phyloP scores from a whole-genome alignment of 306 rosid species.

The Lathyrus sativus region DNA sequence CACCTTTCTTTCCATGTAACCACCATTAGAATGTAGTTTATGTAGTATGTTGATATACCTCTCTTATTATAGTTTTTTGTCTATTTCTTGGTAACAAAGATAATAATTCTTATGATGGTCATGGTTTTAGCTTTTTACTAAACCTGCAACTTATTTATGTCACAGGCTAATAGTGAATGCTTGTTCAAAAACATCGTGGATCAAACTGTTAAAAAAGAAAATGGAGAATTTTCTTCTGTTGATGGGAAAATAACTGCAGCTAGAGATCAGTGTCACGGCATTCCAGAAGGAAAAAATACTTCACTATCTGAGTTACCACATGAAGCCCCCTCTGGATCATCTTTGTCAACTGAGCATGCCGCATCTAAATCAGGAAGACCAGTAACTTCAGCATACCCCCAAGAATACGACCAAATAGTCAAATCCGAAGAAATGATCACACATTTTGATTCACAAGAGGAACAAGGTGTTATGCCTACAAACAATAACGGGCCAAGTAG shows the following conservation, averaged over 20 bases:
- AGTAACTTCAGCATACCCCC: not conserved
- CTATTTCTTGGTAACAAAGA: conserved; percentile 20
- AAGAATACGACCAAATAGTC: not conserved
- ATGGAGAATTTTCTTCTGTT: conserved; percentile 34
- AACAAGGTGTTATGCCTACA: conserved; percentile 39
- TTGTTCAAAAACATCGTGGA: conserved; percentile 37
- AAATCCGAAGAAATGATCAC: conserved; percentile 23
- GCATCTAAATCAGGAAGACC: conserved; percentile 29
- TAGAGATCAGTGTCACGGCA: conserved; percentile 37
- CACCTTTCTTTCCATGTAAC: conserved; percentile 21
- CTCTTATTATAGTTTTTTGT: conserved; percentile 2
- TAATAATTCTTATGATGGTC: conserved; percentile 19
- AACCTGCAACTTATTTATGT: conserved; percentile 37
- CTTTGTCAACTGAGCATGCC: conserved; percentile 22
- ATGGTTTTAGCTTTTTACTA: conserved; percentile 30
- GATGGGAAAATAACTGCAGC: conserved; percentile 31
- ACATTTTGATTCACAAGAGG: conserved; percentile 49
- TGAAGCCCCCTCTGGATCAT: conserved; percentile 31
- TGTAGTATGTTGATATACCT: conserved; percentile 28
- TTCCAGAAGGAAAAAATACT: conserved; percentile 40
- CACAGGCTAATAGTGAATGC: conserved; percentile 46
- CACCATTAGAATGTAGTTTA: not conserved
- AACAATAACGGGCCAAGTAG: conserved; percentile 38
- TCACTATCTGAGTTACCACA: conserved; percentile 37
- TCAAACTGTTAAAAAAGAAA: conserved; percentile 39